phyloP scores from a whole-genome alignment of 208 protist genomes.

The Leishmania mexicana region DNA sequence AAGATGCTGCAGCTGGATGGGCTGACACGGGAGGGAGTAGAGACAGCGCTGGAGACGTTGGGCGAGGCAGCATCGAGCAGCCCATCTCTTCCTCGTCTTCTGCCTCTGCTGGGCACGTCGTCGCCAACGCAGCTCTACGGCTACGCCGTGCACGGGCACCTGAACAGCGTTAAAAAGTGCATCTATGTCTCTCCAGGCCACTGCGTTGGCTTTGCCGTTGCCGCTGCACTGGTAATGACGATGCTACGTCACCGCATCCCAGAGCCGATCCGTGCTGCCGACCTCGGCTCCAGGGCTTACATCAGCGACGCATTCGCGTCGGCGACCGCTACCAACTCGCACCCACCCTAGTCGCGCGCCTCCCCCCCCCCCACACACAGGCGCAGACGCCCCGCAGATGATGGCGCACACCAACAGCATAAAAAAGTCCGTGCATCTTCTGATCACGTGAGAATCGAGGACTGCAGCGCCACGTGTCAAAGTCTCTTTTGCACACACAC shows the following conservation, averaged over 20 bases:
- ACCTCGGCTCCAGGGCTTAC: slow-evolving; percentile 87
- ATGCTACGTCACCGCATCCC: slow-evolving; percentile 82
- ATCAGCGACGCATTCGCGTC: slow-evolving; percentile 31
- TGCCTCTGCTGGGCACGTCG: slow-evolving; percentile 16
- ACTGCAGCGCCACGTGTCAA: not conserved
- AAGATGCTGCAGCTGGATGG: slow-evolving; percentile 90
- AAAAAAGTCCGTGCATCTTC: not conserved
- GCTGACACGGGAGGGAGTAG: slow-evolving; percentile 53
- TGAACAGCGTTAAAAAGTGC: slow-evolving; percentile 58
- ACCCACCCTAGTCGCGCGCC: not conserved
- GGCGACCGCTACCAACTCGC: not conserved
- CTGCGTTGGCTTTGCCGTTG: slow-evolving; percentile 71
- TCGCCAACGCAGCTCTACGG: slow-evolving; percentile 39
- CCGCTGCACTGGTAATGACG: slow-evolving; percentile 48
- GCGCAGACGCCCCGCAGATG: not conserved
- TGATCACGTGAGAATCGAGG: not conserved
- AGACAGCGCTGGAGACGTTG: slow-evolving; percentile 23
- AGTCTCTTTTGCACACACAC: not conserved
- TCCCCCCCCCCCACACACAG: not conserved
- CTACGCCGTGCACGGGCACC: slow-evolving; percentile 53
- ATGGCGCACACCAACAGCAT: not conserved
- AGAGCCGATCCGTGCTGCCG: slow-evolving; percentile 94
- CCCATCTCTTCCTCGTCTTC: not conserved
- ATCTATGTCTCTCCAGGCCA: slow-evolving; percentile 96
- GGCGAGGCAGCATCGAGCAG: not conserved